Evolutionary conservation across 2,329 filamentous ascomycete species (phyloP).

Genomic region (Huntiella savannae): DNA sequence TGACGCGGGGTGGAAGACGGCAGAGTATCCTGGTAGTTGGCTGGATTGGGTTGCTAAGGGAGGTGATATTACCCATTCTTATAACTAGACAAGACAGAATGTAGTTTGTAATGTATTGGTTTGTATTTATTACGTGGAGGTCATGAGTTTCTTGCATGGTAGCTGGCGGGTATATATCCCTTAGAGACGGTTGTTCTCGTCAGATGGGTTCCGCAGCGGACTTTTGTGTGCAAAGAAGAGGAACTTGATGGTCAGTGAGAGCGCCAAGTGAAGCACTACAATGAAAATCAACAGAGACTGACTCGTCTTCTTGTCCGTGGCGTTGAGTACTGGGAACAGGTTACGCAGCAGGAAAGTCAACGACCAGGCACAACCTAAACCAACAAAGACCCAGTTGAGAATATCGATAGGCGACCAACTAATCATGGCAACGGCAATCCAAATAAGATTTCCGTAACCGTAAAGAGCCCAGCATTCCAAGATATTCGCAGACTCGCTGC

Average conservation of each 20-base stretch:
- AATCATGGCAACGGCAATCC: slow-evolving; percentile 85
- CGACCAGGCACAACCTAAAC: slow-evolving; percentile 65
- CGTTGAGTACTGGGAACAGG: slow-evolving; percentile 76
- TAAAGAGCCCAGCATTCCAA: slow-evolving; percentile 93
- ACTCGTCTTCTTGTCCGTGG: slow-evolving; percentile 80
- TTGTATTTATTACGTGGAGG: not conserved
- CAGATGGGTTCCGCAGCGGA: slow-evolving; percentile 18
- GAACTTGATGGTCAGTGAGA: slow-evolving; percentile 87
- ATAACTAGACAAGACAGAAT: not conserved
- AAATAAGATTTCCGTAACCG: slow-evolving; percentile 90
- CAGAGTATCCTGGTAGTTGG: slow-evolving; percentile 60
- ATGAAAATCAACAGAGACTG: slow-evolving; percentile 75
- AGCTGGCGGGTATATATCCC: not conserved
- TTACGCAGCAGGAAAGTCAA: slow-evolving; percentile 71
- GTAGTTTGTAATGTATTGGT: not conserved
- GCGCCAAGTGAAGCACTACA: slow-evolving; percentile 66
- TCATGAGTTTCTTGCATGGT: not conserved
- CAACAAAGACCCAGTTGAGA: slow-evolving; percentile 89
- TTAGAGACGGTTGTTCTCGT: slow-evolving; percentile 1
- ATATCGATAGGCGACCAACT: slow-evolving; percentile 73
- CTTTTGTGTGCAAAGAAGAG: slow-evolving; percentile 81
- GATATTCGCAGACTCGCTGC: slow-evolving; percentile 78
- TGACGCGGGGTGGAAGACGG: slow-evolving; percentile 57
- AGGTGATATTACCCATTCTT: slow-evolving; percentile 24
- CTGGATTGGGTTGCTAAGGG: slow-evolving; percentile 63